These are phyloP conservation scores for Trichoderma sp. DNA, from an alignment of 2,329 filamentous ascomycete genomes.

Conservation along the genomic window DNA sequence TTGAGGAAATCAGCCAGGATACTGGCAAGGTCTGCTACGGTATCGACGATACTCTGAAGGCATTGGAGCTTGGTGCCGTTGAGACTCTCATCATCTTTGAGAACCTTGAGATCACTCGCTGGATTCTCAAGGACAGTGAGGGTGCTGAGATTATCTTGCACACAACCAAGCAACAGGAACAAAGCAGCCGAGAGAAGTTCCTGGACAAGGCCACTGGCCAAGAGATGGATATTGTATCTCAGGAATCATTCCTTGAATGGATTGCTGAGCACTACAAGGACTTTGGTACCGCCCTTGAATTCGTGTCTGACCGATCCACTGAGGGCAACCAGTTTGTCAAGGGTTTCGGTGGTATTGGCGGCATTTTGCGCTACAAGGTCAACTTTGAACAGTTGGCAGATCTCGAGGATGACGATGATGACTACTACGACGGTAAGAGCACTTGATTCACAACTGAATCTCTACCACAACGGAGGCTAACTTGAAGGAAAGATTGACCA, in stretches of 20 bases:
- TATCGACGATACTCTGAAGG: slow-evolving; percentile 96
- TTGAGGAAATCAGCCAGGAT: slow-evolving; percentile 98
- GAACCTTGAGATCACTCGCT: slow-evolving; percentile 93
- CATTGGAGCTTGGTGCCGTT: slow-evolving; percentile 89
- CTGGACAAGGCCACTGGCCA: slow-evolving; percentile 94
- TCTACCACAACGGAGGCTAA: slow-evolving; percentile 2
- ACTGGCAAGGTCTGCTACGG: slow-evolving; percentile 97
- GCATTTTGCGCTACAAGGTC: slow-evolving; percentile 97
- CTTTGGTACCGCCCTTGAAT: slow-evolving; percentile 92
- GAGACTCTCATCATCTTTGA: slow-evolving; percentile 96
- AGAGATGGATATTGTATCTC: slow-evolving; percentile 91
- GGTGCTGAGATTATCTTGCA: slow-evolving; percentile 75
- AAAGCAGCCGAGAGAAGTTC: slow-evolving; percentile 73
- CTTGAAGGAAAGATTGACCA: slow-evolving; percentile 69
- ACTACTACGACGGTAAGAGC: slow-evolving; percentile 72
- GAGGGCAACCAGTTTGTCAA: slow-evolving; percentile 99
- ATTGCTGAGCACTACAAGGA: slow-evolving; percentile 98
- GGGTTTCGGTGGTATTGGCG: slow-evolving; percentile 97
- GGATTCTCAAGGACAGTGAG: slow-evolving; percentile 76
- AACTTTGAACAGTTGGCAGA: slow-evolving; percentile 99
- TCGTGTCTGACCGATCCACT: slow-evolving; percentile 94
- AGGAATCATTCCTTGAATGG: slow-evolving; percentile 97
- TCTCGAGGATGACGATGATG: slow-evolving; percentile 80
- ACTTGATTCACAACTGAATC: background rate
- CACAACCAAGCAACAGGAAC: slow-evolving; percentile 77